Conservation (phyloP, 768 basidiomycete species). For the Suillus paluster region DNA sequence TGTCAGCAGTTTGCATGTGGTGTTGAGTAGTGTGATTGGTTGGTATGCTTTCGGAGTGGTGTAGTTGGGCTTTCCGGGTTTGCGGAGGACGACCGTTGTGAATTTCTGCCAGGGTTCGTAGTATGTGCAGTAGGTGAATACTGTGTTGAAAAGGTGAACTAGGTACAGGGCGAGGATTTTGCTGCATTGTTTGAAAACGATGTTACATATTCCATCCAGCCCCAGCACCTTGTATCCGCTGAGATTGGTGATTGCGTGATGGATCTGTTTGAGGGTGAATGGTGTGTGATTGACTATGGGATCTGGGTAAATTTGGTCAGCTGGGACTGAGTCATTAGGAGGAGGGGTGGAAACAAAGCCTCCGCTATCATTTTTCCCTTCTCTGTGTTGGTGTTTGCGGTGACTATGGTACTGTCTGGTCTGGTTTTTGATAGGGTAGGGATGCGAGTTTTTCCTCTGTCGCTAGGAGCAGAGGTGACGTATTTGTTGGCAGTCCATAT, state of each 20-base stretch:
- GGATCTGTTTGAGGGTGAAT: conserved; percentile 17
- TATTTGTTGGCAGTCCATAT: conserved; percentile 25
- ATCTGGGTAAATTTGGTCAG: conserved; percentile 11
- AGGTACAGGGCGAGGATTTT: conserved; percentile 16
- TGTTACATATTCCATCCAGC: conserved; percentile 30
- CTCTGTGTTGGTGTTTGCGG: conserved; percentile 18
- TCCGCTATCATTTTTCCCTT: conserved; percentile 22
- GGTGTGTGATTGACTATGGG: neutral
- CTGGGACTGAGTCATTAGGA: neutral
- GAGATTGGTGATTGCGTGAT: conserved; percentile 8
- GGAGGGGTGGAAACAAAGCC: conserved; percentile 30
- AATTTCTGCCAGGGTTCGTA: conserved; percentile 30
- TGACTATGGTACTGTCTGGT: neutral
- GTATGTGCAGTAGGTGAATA: conserved; percentile 14
- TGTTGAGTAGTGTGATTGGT: conserved; percentile 40
- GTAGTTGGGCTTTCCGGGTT: conserved; percentile 44
- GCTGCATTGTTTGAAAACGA: conserved; percentile 16
- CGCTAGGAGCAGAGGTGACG: conserved; percentile 4
- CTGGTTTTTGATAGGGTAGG: conserved; percentile 1
- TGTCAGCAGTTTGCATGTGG: conserved; percentile 39
- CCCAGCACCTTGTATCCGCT: conserved; percentile 21
- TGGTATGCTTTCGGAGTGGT: conserved; percentile 37
- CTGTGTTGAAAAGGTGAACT: conserved; percentile 14
- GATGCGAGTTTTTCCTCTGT: conserved; percentile 8
- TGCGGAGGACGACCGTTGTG: conserved; percentile 36